A percentile compares a stretch with the other conserved stretches of the same genome.
Conservation (phyloP, 805 yeast genomes). For the Priceomyces melissophilus region DNA sequence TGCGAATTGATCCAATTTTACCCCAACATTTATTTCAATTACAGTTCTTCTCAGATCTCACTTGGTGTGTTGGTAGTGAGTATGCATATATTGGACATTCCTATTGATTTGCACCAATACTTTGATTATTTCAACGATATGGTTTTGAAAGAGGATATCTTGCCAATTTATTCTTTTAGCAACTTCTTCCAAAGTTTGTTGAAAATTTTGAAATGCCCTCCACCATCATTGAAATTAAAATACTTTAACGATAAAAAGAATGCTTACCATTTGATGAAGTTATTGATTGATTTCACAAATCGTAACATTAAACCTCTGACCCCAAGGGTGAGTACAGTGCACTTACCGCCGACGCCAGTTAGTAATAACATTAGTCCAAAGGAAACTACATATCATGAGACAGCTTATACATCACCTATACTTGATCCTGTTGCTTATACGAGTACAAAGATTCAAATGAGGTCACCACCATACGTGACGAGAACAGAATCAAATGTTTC, state of each 20-base stretch:
- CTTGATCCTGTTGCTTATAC: constrained; percentile 1
- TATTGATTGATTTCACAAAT: constrained; percentile 30
- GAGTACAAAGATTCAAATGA: constrained; percentile 2
- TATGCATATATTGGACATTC: constrained; percentile 34
- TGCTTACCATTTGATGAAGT: constrained; percentile 34
- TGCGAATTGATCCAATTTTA: constrained; percentile 68
- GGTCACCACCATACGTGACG: constrained; percentile 5
- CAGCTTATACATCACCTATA: not conserved
- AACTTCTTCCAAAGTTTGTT: constrained; percentile 23
- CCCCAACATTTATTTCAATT: constrained; percentile 52
- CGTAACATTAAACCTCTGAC: constrained; percentile 22
- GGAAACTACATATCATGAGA: constrained; percentile 2
- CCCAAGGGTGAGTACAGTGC: constrained; percentile 20
- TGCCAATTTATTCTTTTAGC: constrained; percentile 14
- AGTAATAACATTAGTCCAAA: constrained; percentile 18
- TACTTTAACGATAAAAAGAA: constrained; percentile 38
- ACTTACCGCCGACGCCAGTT: constrained; percentile 17
- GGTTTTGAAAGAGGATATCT: constrained; percentile 14
- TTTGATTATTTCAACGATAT: constrained; percentile 18
- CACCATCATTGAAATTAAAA: constrained; percentile 44
- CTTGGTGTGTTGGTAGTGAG: constrained; percentile 42
- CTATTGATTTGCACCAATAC: constrained; percentile 20
- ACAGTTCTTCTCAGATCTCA: constrained; percentile 52
- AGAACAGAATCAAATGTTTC: constrained; percentile 1
- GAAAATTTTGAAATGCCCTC: constrained; percentile 43